Base-by-base conservation (phyloP, 331 rosid species). In the Dryas integrifolia region DNA sequence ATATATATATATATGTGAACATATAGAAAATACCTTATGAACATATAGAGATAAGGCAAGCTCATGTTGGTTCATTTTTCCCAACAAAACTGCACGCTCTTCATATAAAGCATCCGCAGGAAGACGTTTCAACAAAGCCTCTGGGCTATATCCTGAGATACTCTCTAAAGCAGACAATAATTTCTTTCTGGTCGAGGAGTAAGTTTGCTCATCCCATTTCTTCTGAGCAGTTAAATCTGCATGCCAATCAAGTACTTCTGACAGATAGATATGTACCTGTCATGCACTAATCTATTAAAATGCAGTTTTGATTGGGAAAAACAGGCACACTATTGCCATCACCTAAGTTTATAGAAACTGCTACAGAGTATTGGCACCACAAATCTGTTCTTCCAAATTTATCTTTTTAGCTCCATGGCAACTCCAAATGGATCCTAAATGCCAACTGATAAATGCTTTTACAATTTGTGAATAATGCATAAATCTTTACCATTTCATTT, bases 31-130 rank as follows among this genome's bases (percentile, higher is more conserved):
- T 86, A 95, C 99, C 97, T 95, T 95, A 11, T 88, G 98, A 76
- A 95, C 98, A 81, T 92, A 92, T 50, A 92, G 80, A 69, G 98
- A 88, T 47, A 95, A 77, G 70, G 99, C 97, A 76, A 95, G 86
- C 85, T 92, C 97, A 82, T 95, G 98, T 71, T 90, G 98, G 81
- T 92, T 92, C 93, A 95, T 88, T 85, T 90, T 95, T 47, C 98
- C 99, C 81, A 92, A 69, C 79, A 95, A 83, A 65, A 90, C 73
- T 61, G 99, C 99, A 60, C 91, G 98, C 77, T 95, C 99, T 80
- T 95, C 99, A 51, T 86, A 95, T 75, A 95, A 76, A 80, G 97
- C 98, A 85, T 92, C 90, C 3, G 83, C 70, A 9, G 99, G 97
- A 78, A 95, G 97, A 70, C 88, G 88, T 81, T 86, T 90, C 79